phyloP scores from a whole-genome alignment of 2,329 filamentous ascomycete genomes.

The Sporothrix dimorphospora region DNA sequence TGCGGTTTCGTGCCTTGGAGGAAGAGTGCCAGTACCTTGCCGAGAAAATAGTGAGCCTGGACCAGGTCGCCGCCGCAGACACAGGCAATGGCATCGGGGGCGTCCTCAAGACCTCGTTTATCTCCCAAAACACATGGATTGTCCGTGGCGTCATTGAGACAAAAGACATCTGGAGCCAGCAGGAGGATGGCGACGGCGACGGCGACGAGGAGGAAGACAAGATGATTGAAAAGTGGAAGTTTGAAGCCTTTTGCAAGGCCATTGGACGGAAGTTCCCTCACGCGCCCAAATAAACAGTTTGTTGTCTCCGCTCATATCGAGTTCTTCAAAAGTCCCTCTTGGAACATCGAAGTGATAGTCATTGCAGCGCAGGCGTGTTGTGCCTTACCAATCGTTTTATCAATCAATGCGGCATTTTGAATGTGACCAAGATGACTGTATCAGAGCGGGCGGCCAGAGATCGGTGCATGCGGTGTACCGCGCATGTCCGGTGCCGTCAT shows the following conservation, averaged over 20 bases:
- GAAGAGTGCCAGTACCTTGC: conserved; percentile 13
- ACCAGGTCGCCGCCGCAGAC: not conserved
- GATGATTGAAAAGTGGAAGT: conserved; percentile 21
- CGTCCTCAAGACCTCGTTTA: not conserved
- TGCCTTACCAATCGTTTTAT: not conserved
- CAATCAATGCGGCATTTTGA: not conserved
- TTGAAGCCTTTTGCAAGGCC: conserved; percentile 17
- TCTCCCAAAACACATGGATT: conserved; percentile 18
- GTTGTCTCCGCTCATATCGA: too few relatives aligned
- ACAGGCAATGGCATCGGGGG: not conserved
- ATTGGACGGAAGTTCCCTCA: conserved; percentile 15
- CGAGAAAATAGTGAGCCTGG: not conserved
- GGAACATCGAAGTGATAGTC: not conserved
- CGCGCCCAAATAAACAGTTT: too few relatives aligned
- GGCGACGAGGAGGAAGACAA: not conserved
- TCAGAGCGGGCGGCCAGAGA: too few relatives aligned
- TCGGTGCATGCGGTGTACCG: too few relatives aligned
- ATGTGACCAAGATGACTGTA: too few relatives aligned
- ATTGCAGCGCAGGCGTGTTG: too few relatives aligned
- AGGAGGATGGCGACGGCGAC: not conserved
- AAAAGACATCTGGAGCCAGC: not conserved
- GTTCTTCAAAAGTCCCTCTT: too few relatives aligned
- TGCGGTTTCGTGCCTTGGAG: not conserved
- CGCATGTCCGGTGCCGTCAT: too few relatives aligned
- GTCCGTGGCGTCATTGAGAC: not conserved